Evolutionary conservation across 192 early-diverging fungal species (phyloP).

Genomic region (Backusella morwellensis): DNA sequence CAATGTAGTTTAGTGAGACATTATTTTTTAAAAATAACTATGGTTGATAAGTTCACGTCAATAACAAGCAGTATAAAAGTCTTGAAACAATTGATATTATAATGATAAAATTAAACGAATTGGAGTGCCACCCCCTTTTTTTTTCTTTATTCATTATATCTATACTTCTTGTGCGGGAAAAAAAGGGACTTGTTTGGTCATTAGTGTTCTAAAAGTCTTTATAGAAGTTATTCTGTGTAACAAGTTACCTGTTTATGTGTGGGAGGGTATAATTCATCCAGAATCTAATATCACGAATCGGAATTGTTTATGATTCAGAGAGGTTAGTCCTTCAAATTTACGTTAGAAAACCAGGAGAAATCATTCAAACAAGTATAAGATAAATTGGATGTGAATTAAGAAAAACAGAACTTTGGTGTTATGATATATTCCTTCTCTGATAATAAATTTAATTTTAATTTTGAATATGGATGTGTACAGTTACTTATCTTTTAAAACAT

Average conservation of each 20-base stretch:
- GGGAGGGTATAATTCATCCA: not conserved
- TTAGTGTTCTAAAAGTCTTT: not conserved
- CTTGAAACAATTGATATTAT: not conserved
- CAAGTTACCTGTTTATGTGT: not conserved
- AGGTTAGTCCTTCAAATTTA: not conserved
- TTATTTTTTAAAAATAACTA: too few species aligned
- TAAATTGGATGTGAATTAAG: too few species aligned
- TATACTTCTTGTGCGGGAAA: not conserved
- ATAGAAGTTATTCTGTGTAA: not conserved
- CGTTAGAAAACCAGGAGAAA: not conserved
- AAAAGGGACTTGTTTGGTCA: not conserved
- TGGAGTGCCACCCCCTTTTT: not conserved
- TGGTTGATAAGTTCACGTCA: not conserved
- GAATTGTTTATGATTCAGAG: not conserved
- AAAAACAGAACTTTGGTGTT: not conserved
- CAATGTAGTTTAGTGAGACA: too few species aligned
- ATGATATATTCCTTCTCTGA: not conserved
- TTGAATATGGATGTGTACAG: too few species aligned
- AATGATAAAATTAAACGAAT: not conserved
- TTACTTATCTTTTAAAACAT: not conserved
- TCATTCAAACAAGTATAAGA: not conserved
- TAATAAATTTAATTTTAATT: too few species aligned
- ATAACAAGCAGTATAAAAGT: not conserved
- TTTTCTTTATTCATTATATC: not conserved
- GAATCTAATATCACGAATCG: not conserved